Base-by-base conservation (phyloP, 1,139 yeast genomes). In the Groenewaldozyma auringiensis region DNA sequence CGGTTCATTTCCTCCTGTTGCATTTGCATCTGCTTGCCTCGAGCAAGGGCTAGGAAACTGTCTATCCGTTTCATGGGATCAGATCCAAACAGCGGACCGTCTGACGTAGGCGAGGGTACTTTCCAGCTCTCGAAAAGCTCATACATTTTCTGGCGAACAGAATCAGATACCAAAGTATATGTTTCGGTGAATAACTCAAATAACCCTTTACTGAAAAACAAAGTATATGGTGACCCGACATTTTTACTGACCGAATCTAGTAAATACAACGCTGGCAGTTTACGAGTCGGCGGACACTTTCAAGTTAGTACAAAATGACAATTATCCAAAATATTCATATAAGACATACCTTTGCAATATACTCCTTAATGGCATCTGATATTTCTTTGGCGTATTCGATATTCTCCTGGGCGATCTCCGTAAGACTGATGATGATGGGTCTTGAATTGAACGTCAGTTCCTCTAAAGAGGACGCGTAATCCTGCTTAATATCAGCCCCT, bases 221-320 rank as follows among this genome's bases (percentile, higher is more conserved):
- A 72, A 32, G 88, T 85, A 62, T 89, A 92, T 1, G 97, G 96
- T 50, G 80, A 76, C 4, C 96, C 96, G 20, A 87, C 82, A 56
- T 82, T 85, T 65, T 92, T 92, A 65, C 94, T 84, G 41, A 92
- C 83, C n/a, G 96, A 88, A 63, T 92, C 98, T 47, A 92, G 67
- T 42, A 89, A 72, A 61, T 89, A 92, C 53, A 92, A 72, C 2
- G 94, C 80, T 57, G 78, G 92, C 46, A 92, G 72, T 65, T 92
- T 92, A 55, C 86, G 89, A 18, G 77, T 76, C 1, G 97, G 97
- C 3, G 85, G 74, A 52, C 81, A 76, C 62, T 62, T 40, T 38
- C 16, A 29, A 25, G 43, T 36, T 25, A 25, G 29, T n/a, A n/a
- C n/a, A n/a, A n/a, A n/a, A n/a, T n/a, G n/a, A n/a, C n/a, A n/a